A percentile compares a stretch with the other conserved stretches of the same genome.
Evolutionary conservation across 1,284 basidiomycete genomes (phyloP).

Genomic region (Sporisorium exsertum): DNA sequence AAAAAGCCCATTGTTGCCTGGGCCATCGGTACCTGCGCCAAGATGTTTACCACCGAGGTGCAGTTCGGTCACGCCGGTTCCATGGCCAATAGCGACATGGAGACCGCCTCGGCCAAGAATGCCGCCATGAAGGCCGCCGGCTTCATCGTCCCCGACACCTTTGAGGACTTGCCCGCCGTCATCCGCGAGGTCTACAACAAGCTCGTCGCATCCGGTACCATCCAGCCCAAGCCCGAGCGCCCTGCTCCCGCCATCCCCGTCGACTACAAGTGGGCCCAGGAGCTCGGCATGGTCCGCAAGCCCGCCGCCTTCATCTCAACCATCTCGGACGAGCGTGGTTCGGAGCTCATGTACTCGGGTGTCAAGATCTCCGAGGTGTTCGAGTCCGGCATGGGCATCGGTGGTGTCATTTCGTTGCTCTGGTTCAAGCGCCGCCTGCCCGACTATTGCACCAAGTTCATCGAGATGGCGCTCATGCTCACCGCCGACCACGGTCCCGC

Average conservation of each 20-base stretch:
- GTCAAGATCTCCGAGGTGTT: conserved; percentile 98
- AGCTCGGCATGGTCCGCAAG: conserved; percentile 97
- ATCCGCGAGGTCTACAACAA: conserved; percentile 86
- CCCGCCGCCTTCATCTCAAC: conserved; percentile 99
- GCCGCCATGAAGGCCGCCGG: conserved; percentile 92
- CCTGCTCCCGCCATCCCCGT: conserved; percentile 96
- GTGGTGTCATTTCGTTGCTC: conserved; percentile 93
- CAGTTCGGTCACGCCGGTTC: conserved; percentile 99
- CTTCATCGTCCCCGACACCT: conserved; percentile 96
- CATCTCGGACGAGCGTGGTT: conserved; percentile 98
- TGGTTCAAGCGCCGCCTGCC: conserved; percentile 93
- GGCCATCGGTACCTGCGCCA: conserved; percentile 99
- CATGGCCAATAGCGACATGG: conserved; percentile 96
- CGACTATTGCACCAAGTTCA: conserved; percentile 73
- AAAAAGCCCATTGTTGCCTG: conserved; percentile 99
- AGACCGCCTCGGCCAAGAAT: conserved; percentile 99
- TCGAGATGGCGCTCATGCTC: conserved; percentile 99
- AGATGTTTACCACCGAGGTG: conserved; percentile 99
- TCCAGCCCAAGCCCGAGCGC: conserved; percentile 81
- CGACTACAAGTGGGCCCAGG: conserved; percentile 99
- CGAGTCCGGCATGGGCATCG: conserved; percentile 76
- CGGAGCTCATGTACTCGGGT: conserved; percentile 97
- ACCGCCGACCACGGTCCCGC: conserved; percentile 89
- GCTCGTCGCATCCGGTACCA: conserved; percentile 79
- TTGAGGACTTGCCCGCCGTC: conserved; percentile 90